Evolutionary conservation across 768 basidiomycete genomes (phyloP), one percentile per base, ranked within the genome.

Genomic region (Imleria badia): DNA sequence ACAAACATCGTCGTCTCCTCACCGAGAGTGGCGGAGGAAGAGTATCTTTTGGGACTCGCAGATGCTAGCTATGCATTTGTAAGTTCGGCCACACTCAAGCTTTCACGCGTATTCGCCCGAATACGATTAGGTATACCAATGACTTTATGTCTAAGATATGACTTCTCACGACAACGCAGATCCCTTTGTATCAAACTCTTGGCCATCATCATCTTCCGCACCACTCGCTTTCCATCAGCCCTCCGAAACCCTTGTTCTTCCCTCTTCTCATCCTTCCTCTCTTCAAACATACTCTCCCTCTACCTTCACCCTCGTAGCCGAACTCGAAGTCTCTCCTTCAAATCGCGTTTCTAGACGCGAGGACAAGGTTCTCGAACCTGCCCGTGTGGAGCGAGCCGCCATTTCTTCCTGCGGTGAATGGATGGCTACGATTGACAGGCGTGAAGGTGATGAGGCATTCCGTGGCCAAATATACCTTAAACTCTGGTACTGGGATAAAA

Each of bases 201-300:
- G 74, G 20, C 68, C 76, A 5, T 79, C 80, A 31, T 60, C 72
- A n/a, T 66, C 66, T 9, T 56, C 72, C 8, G 74, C 79, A 20
- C 94, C 92, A 14, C 81, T 97, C 26, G 87, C 89, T 7, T 76
- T 90, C 40, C 95, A 98, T 69, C 73, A 78, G 3, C 72, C 75
- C 6, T 86, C 92, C 5, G 81, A 85, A 30, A 84, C 91, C 6
- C 75, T 98, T 56, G 79, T 98, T 60, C 79, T 98, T 15, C 92
- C 94, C 0, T 94, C 96, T 3, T 95, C 94, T 0, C 95, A 99
- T 66, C 90, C 94, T 0, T 94, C 95, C 3, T 91, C 94, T n/a
- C 76, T 99, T 38, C 96, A 98, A 75, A 84, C 89, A 23, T 95
- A 90, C 73, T 88, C 91, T 17, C 89, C 89, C 2, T 70, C 78